A percentile compares a stretch with the other conserved stretches of the same genome.
These are phyloP conservation scores for Eucalyptus curtisii DNA, from an alignment of 345 rosid species.

Conservation along the genomic window DNA sequence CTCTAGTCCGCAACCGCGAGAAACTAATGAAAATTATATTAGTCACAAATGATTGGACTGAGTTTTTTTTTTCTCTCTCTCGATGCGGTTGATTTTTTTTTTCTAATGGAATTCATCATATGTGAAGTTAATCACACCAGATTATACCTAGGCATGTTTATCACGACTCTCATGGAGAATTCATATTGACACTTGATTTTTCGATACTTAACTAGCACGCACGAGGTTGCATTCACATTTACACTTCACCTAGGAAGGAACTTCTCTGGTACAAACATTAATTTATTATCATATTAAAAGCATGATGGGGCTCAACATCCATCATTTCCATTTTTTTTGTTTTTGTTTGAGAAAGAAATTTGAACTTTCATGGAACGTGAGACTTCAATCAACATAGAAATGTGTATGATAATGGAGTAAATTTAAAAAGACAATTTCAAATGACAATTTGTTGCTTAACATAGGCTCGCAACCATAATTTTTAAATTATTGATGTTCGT, in stretches of 20 bases:
- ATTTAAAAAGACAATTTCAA: background rate
- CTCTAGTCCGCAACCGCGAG: background rate
- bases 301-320: background rate
- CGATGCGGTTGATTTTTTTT: background rate
- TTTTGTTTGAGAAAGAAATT: background rate
- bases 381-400: too few species aligned
- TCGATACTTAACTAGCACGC: fast-evolving
- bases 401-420: background rate
- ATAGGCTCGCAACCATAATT: background rate
- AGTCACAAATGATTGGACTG: background rate
- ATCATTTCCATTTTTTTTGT: background rate
- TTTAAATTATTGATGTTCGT: background rate
- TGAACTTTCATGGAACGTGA: background rate
- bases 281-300: background rate
- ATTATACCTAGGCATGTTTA: background rate
- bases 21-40: background rate
- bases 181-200: background rate
- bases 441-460: background rate
- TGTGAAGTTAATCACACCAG: background rate
- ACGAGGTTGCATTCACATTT: background rate
- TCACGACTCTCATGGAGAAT: background rate
- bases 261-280: background rate
- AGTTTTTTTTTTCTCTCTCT: background rate
- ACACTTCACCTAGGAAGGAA: background rate
- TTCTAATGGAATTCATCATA: background rate